Conservation (phyloP, 2,329 filamentous ascomycete species). For the Incumbomyces delicatus region DNA sequence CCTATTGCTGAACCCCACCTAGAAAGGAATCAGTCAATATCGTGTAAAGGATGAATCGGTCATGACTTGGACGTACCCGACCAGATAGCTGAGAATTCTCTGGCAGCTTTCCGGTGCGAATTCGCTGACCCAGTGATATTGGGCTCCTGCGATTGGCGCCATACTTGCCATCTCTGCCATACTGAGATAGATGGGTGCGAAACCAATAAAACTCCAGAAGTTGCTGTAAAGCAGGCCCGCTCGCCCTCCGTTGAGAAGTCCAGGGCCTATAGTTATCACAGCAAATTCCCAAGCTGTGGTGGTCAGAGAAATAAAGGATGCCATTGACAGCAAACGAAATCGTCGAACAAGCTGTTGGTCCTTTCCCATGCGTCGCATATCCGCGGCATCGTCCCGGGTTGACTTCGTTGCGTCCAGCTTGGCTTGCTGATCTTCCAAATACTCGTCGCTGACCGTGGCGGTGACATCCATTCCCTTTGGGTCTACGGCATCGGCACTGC, state of each 20-base stretch:
- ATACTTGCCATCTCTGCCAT: constrained; percentile 55
- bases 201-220: constrained; percentile 50
- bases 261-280: constrained; percentile 8
- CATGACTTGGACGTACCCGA: constrained; percentile 12
- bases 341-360: constrained; percentile 36
- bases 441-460: neutral
- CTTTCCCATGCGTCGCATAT: constrained; percentile 45
- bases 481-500: no score
- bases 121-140: constrained; percentile 34
- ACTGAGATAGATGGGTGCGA: constrained; percentile 49
- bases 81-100: constrained; percentile 37
- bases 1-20: constrained; percentile 28
- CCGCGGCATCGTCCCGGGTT: constrained; percentile 26
- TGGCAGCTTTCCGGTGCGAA: constrained; percentile 34
- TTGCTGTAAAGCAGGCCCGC: constrained; percentile 25
- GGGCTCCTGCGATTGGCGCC: constrained; percentile 20
- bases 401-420: neutral
- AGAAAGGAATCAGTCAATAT: constrained; percentile 6
- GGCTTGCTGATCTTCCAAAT: neutral
- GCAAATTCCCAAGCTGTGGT: constrained; percentile 31
- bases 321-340: constrained; percentile 27
- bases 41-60: neutral
- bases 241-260: constrained; percentile 13
- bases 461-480: neutral
- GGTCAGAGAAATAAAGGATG: constrained; percentile 29